These are phyloP conservation scores for Sphaerulina populicola DNA, from an alignment of 2,329 filamentous ascomycete genomes.

Conservation along the genomic window DNA sequence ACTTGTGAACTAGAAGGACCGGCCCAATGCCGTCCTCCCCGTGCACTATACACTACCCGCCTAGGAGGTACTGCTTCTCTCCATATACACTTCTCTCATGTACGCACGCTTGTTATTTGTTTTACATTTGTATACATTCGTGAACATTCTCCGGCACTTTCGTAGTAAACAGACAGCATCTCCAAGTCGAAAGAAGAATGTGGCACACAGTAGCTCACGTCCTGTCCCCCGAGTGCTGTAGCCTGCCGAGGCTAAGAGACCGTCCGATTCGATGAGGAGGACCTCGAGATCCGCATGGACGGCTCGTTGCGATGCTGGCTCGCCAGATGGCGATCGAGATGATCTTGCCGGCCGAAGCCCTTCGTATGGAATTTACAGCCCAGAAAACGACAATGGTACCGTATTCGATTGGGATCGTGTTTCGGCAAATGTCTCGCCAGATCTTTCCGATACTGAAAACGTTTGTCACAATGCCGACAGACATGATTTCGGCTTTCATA, in stretches of 20 bases:
- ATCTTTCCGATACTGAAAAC: constrained; percentile 22
- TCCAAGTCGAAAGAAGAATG: not conserved
- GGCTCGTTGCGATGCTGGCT: constrained; percentile 19
- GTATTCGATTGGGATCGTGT: constrained; percentile 19
- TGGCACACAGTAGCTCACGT: not conserved
- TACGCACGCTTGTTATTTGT: too few species aligned
- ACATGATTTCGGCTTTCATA: constrained; percentile 19
- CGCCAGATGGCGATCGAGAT: constrained; percentile 18
- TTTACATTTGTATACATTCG: too few species aligned
- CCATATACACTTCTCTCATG: too few species aligned
- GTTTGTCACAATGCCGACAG: constrained; percentile 17
- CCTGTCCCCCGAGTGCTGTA: too few species aligned
- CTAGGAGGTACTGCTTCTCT: too few species aligned
- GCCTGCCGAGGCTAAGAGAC: not conserved
- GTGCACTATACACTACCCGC: too few species aligned
- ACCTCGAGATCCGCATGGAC: constrained; percentile 4
- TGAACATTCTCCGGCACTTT: too few species aligned
- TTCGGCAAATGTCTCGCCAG: constrained; percentile 17
- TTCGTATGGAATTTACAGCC: constrained; percentile 19
- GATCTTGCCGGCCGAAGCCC: constrained; percentile 20
- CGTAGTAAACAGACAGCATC: not conserved
- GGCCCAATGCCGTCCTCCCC: too few species aligned
- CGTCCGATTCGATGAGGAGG: not conserved
- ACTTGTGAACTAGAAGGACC: too few species aligned
- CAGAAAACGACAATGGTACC: constrained; percentile 14